Base-by-base conservation (phyloP, 202 grass and related monocot genomes). In the Zoysia matrella region DNA sequence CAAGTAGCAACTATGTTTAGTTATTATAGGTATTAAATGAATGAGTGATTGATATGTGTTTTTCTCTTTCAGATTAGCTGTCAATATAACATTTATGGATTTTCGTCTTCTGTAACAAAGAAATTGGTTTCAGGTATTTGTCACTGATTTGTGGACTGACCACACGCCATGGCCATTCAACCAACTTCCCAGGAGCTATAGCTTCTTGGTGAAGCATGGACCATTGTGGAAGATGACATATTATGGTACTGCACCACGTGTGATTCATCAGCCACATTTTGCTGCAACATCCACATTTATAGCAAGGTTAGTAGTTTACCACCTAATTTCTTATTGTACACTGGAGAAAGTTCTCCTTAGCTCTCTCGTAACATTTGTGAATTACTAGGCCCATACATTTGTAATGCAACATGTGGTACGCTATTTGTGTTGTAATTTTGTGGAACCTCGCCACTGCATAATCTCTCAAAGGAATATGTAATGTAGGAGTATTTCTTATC, bases 161-260 rank as follows among this genome's bases (percentile, higher is more conserved):
- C 96, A 99, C 67, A 99, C 96, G 5, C 96, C 96, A 7, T 99
- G 96, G 96, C 96, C 96, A 22, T 99, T 99, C 75, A 99, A 99
- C 67, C 96, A 99, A 85, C 82, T 99, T 64, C 96, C 96, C 0
- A 95, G 96, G 86, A 99, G 93, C 67, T 99, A 99, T 73, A 99
- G 89, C 75, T 99, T 99, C 79, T 91, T 99, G 78, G 96, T 99
- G 75, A 99, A 93, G 74, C 96, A 99, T 78, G 93, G 96, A 45
- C 83, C 93, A 22, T 84, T 99, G 71, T 99, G 93, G 96, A 99
- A 90, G 81, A 99, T 99, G 96, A 90, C 96, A 36, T 99, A 99
- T 83, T 99, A 99, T 65, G 96, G 90, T 47, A 83, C 89, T 11
- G 92, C 91, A 3, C 96, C 93, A 6, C 84, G 96, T 65, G 82